A percentile compares a stretch with the other conserved stretches of the same genome.
Conservation (phyloP, 306 rosid genomes). For the Castanospermum australe region DNA sequence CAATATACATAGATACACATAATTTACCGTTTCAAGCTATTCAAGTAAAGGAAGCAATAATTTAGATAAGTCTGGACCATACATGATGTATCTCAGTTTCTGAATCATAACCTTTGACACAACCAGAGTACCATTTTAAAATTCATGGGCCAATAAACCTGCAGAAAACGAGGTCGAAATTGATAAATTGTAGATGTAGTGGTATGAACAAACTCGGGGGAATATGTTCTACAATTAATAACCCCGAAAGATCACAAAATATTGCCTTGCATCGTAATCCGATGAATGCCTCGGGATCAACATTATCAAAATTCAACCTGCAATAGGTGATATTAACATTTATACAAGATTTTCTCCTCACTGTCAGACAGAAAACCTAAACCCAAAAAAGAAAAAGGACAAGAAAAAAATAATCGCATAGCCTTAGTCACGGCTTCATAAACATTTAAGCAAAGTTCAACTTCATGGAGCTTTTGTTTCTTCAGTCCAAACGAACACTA, state of each 20-base stretch:
- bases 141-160: slow-evolving; percentile 99
- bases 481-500: background rate
- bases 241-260: no score
- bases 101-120: slow-evolving; percentile 52
- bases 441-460: background rate
- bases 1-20: background rate
- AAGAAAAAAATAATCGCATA: no score
- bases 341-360: background rate
- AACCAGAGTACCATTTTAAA: slow-evolving; percentile 65
- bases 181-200: slow-evolving; percentile 9
- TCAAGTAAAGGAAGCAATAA: background rate
- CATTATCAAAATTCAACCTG: slow-evolving; percentile 76
- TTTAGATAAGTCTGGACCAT: slow-evolving; percentile 29
- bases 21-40: background rate
- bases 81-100: slow-evolving; percentile 75
- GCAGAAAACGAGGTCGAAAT: slow-evolving; percentile 29
- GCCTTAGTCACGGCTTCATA: background rate
- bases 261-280: slow-evolving; percentile 97
- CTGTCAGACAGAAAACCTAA: background rate
- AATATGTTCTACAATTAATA: background rate
- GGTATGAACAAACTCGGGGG: slow-evolving; percentile 20
- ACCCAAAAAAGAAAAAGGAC: slow-evolving; percentile 4
- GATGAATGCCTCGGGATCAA: slow-evolving; percentile 67
- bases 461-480: background rate
- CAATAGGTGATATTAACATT: slow-evolving; percentile 3